A percentile compares a stretch with the other conserved stretches of the same genome.
Evolutionary conservation across 129 eudicot species (phyloP).

Genomic region (Apium graveolens): DNA sequence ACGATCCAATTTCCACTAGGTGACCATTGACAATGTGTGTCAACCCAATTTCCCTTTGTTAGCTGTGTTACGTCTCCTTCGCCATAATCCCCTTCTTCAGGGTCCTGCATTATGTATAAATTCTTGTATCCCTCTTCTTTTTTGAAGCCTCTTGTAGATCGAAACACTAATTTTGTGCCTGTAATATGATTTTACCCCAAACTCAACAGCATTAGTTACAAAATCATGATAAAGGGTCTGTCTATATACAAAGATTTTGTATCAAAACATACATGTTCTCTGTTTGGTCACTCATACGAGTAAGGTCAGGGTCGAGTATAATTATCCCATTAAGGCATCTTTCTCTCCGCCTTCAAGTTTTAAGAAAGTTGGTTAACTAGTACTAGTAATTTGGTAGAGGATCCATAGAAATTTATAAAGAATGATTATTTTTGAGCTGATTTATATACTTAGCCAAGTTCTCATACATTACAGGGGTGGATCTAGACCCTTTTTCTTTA

Average conservation of each 20-base stretch:
- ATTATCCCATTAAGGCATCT: too few species aligned
- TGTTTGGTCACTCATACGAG: too few species aligned
- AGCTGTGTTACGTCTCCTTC: background rate
- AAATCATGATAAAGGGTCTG: too few species aligned
- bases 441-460: background rate
- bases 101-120: background rate
- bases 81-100: background rate
- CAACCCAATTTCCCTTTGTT: background rate
- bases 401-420: background rate
- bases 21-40: conserved; percentile 6
- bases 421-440: background rate
- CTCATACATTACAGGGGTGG: too few species aligned
- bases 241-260: too few species aligned
- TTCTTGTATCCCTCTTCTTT: background rate
- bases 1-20: background rate
- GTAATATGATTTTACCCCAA: background rate
- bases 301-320: too few species aligned
- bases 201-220: background rate
- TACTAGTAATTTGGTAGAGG: background rate
- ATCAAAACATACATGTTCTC: too few species aligned
- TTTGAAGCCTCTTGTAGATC: background rate
- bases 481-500: too few species aligned
- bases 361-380: too few species aligned
- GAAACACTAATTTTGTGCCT: conserved; percentile 3
- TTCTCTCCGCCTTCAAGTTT: too few species aligned